These are phyloP conservation scores for Apostasia ramifera DNA, from an alignment of 106 monocot species.

Conservation along the genomic window DNA sequence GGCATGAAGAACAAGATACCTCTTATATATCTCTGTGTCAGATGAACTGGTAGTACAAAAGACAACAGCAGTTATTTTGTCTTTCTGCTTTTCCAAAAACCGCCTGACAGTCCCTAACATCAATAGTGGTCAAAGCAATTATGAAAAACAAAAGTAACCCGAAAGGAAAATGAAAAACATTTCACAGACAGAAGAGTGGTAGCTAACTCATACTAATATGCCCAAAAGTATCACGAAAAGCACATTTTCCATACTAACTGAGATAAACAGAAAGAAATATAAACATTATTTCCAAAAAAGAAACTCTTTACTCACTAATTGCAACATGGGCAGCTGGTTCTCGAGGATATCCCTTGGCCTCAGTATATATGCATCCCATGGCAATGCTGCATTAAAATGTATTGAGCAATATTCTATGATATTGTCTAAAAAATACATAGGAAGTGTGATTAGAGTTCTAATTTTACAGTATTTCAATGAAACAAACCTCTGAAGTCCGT, in stretches of 20 bases:
- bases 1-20: conserved; percentile 25
- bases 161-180: not conserved
- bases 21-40: conserved; percentile 99
- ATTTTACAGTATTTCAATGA: not conserved
- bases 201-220: not conserved
- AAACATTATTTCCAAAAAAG: not conserved
- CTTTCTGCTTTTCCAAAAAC: conserved; percentile 97
- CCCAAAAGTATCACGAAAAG: not conserved
- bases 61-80: conserved; percentile 89
- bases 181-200: not conserved
- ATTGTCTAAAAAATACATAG: no score
- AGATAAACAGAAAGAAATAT: not conserved
- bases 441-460: no score
- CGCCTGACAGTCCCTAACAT: conserved; percentile 88
- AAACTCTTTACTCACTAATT: conserved; percentile 65
- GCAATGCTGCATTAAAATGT: conserved; percentile 66
- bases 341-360: conserved; percentile 89
- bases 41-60: conserved; percentile 82
- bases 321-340: conserved; percentile 99
- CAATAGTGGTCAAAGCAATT: not conserved
- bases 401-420: no score
- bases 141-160: not conserved
- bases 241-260: not conserved
- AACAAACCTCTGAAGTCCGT: conserved; percentile 82
- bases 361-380: conserved; percentile 96